These are phyloP conservation scores for Starmerella bombicola DNA, from an alignment of 805 yeast species.

Conservation along the genomic window DNA sequence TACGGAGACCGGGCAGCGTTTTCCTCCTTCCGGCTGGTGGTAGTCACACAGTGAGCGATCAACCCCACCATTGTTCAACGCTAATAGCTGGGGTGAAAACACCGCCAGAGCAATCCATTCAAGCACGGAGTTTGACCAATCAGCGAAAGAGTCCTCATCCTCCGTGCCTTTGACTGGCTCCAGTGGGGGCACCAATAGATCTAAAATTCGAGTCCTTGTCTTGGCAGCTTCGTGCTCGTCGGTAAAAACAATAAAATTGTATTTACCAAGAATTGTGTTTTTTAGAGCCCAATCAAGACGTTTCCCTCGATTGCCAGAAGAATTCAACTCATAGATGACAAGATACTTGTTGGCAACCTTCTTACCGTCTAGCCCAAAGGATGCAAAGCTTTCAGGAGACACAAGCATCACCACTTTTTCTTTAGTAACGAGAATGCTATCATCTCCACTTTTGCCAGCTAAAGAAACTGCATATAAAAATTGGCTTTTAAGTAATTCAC, in stretches of 20 bases:
- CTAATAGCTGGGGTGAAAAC: conserved; percentile 5
- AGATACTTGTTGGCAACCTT: conserved; percentile 7
- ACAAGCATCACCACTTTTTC: conserved; percentile 6
- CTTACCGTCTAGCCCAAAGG: conserved; percentile 15
- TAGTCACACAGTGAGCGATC: conserved; percentile 11
- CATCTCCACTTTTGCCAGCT: conserved; percentile 7
- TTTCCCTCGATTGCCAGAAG: conserved; percentile 7
- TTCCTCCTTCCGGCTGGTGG: conserved; percentile 1
- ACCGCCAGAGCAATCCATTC: conserved; percentile 20
- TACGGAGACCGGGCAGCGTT: not conserved
- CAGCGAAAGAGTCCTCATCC: conserved; percentile 9
- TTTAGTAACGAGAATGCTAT: conserved; percentile 3
- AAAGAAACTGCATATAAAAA: conserved; percentile 2
- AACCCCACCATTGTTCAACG: conserved; percentile 2
- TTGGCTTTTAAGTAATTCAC: not conserved
- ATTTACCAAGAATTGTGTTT: conserved; percentile 6
- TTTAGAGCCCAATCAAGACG: conserved; percentile 16
- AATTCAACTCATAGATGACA: conserved; percentile 5
- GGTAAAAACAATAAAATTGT: conserved; percentile 3
- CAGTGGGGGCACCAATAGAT: conserved; percentile 4
- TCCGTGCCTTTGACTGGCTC: not conserved
- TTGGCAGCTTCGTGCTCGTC: not conserved
- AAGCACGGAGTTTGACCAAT: conserved; percentile 18
- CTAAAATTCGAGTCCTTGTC: not conserved
- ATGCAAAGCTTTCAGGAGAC: conserved; percentile 11